Conservation (phyloP, 768 basidiomycete species). For the Russula ochroleuca region DNA sequence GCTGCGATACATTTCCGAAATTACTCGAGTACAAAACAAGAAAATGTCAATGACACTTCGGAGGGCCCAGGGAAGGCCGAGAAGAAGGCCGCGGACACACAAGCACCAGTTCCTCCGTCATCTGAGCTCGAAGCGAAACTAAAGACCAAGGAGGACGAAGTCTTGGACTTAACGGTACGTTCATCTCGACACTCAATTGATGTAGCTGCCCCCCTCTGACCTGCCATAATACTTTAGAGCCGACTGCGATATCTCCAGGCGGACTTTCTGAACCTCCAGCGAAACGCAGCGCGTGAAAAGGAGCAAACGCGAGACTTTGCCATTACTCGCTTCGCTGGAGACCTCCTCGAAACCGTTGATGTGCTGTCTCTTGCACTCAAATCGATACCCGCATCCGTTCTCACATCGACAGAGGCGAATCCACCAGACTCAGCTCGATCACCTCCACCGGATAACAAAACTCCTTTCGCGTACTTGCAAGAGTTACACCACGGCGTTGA, state of each 20-base stretch:
- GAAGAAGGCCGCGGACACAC: constrained; percentile 31
- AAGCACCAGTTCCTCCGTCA: constrained; percentile 25
- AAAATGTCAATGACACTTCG: constrained; percentile 32
- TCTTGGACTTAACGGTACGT: constrained; percentile 78
- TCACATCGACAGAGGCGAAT: constrained; percentile 32
- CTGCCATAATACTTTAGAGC: constrained; percentile 45
- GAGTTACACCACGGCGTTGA: constrained; percentile 85
- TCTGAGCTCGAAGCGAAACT: constrained; percentile 49
- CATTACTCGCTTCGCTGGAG: constrained; percentile 85
- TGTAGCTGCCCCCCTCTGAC: constrained; percentile 18
- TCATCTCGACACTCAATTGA: constrained; percentile 19
- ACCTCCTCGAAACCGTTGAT: constrained; percentile 87
- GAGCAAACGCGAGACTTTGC: constrained; percentile 91
- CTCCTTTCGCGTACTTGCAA: constrained; percentile 52
- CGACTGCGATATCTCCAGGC: constrained; percentile 90
- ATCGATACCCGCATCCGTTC: constrained; percentile 57
- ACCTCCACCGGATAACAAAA: constrained; percentile 40
- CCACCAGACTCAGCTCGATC: constrained; percentile 22
- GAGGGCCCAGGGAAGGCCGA: constrained; percentile 32
- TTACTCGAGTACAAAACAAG: constrained; percentile 56
- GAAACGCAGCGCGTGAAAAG: constrained; percentile 86
- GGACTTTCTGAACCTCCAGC: constrained; percentile 92
- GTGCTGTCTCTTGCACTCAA: constrained; percentile 82
- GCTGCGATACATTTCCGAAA: constrained; percentile 38
- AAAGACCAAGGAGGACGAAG: constrained; percentile 75